Evolutionary conservation across 1,284 basidiomycete genomes (phyloP).

Genomic region (Agroathelia rolfsii): DNA sequence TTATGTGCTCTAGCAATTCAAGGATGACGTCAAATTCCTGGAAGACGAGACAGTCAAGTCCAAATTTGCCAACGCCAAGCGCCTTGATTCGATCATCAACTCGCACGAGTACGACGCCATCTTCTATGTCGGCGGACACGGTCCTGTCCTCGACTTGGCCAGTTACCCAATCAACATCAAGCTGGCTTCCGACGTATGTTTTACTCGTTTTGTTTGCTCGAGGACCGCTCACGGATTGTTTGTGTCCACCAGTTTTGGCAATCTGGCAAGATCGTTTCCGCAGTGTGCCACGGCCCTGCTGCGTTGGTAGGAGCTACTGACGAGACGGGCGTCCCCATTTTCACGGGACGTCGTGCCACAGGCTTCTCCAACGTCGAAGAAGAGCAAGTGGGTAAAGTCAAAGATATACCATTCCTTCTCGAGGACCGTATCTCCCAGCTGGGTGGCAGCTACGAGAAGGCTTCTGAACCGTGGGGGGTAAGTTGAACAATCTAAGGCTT

Average conservation of each 20-base stretch:
- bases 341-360: slow-evolving; percentile 50
- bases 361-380: slow-evolving; percentile 71
- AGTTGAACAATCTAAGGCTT: slow-evolving; percentile 26
- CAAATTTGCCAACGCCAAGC: slow-evolving; percentile 54
- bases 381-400: slow-evolving; percentile 31
- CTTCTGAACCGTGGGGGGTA: slow-evolving; percentile 45
- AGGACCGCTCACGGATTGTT: background rate
- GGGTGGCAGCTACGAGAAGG: slow-evolving; percentile 59
- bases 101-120: slow-evolving; percentile 58
- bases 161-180: slow-evolving; percentile 46
- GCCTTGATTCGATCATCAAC: slow-evolving; percentile 51
- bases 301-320: slow-evolving; percentile 48
- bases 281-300: slow-evolving; percentile 72
- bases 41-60: slow-evolving; percentile 43
- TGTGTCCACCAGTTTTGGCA: slow-evolving; percentile 42
- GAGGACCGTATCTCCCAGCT: slow-evolving; percentile 51
- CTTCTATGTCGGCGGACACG: slow-evolving; percentile 74
- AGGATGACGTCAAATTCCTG: slow-evolving; percentile 53
- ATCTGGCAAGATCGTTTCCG: slow-evolving; percentile 44
- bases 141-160: slow-evolving; percentile 62
- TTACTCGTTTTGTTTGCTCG: background rate
- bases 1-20: slow-evolving; percentile 48
- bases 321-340: slow-evolving; percentile 48
- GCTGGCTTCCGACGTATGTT: slow-evolving; percentile 41
- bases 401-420: slow-evolving; percentile 59